Base-by-base conservation (phyloP, 257 asterid species). In the Rauvolfia tetraphylla region DNA sequence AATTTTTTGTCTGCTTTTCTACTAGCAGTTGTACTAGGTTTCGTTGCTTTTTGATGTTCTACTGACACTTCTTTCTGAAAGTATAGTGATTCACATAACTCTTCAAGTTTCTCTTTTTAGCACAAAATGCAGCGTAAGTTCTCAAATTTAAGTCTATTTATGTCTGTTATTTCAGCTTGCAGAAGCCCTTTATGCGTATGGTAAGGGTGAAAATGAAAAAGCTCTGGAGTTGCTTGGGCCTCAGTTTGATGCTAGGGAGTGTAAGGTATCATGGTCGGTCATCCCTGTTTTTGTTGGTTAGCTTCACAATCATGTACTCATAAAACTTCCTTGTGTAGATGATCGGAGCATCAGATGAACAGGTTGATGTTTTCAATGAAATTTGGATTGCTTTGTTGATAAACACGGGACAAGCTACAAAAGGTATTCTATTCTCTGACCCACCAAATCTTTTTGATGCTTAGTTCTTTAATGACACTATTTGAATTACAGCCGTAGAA, bases 281-380 rank as follows among this genome's bases (percentile, higher is more conserved):
- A 66, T 66, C 29, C 29, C 15, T 65, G 29, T 65, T 65, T 34
- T 13, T 49, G 18, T 49, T 5, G 58, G 54, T 22, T 72, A 34
- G 68, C 73, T 39, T 63, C 15, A 20, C 29, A 18, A 62, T 25
- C 31, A 38, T 10, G 1, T 41, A 39, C 73, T 31, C 23, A 73
- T 13, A 15, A 34, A 74, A 62, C 76, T 75, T 54, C 69, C 7
- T 78, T 67, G 58, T 78, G 83, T 84, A 95, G 99, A 76, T 90
- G 48, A 95, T 95, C 25, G 99, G 99, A 38, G 99, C 99, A 53
- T 95, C 99, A 10, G 97, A 95, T 70, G 99, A 95, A 84, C 99
- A 95, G 74, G 87, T 91, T 33, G 99, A 95, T 33, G 97, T 91
- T 29, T 95, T 95, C 81, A 88, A 80, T 36, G 98, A 92, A 82